These are phyloP conservation scores for Xylariaceae sp. DNA, from an alignment of 2,329 filamentous ascomycete species.

Conservation along the genomic window DNA sequence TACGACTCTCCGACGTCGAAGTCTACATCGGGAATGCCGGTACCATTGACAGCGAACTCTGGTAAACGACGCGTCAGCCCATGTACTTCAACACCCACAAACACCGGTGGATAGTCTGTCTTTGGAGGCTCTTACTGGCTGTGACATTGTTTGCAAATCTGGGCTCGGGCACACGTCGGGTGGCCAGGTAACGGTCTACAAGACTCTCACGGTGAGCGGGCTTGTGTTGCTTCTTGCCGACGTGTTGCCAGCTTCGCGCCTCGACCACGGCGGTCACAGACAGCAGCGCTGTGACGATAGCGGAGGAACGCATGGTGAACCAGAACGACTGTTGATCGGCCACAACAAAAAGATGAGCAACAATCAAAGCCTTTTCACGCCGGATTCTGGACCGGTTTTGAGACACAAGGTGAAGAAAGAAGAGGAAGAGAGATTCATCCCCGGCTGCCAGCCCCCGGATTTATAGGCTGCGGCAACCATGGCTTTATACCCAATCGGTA, in stretches of 20 bases:
- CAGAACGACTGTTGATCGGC: neutral
- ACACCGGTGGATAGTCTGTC: neutral
- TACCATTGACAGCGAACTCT: conserved; percentile 57
- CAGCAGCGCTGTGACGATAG: conserved; percentile 23
- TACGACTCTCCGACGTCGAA: conserved; percentile 60
- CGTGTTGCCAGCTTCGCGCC: conserved; percentile 30
- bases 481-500: neutral
- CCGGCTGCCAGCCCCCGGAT: no score
- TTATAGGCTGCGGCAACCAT: neutral
- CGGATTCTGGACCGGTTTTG: no score
- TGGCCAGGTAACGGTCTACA: conserved; percentile 25
- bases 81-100: neutral
- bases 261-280: conserved; percentile 22
- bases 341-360: neutral
- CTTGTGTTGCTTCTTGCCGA: conserved; percentile 28
- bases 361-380: neutral
- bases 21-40: conserved; percentile 55
- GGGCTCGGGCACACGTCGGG: conserved; percentile 22
- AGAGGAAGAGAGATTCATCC: neutral
- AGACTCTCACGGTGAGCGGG: conserved; percentile 7
- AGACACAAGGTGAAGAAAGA: no score
- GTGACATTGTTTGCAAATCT: conserved; percentile 31
- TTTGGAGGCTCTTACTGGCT: conserved; percentile 22
- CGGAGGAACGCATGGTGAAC: conserved; percentile 26
- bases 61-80: conserved; percentile 20